Evolutionary conservation across 2,329 filamentous ascomycete genomes (phyloP), one percentile per base, ranked within the genome.

Genomic region (Pseudogymnoascus destructans): DNA sequence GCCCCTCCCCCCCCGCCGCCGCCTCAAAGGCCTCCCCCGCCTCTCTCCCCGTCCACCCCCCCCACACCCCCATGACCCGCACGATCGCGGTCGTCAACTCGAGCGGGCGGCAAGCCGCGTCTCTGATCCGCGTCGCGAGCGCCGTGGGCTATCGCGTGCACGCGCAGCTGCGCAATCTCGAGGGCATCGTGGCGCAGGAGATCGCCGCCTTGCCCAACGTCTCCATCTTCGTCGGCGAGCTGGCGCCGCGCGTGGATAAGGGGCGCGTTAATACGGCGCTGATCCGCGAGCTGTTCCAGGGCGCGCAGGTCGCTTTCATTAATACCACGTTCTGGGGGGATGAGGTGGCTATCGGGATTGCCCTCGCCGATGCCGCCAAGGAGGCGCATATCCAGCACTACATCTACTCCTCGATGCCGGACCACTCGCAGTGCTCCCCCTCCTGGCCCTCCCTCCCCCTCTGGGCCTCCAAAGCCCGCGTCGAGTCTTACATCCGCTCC

Each of bases 291-390:
- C 78, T 97, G 17, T 97, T 97, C 77, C 76, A 79, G 35, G 89
- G 88, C 61, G 86, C 88, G 19, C 86, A 95, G 65, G 79, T 95
- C 57, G 93, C 93, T 60, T 98, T 97, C 72, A 90, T 97, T 75
- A 98, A 98, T 75, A 98, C 93, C 40, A 95, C 90, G 4, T 95
- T 95, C 67, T 95, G 95, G 75, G 93, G 92, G 57, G 90, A 97
- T 72, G 93, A 98, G 75, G 79, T 93, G 60, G 83, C 85, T 36
- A 95, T 96, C 64, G 93, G 93, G 62, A 85, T 87, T 70, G 87
- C 88, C 1, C 79, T 96, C 61, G 93, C 91, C 60, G 88, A 95
- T 68, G 90, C 89, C 11, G 92, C 92, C 57, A 92, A 93, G 71
- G 84, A 80, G 66, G 87, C 86, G 36, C 84, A 87, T 55, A 82